Percentiles rank a stretch among this genome's conserved stretches.
Conservation (phyloP, 148 eudicot species). For the Rhododendron molle region DNA sequence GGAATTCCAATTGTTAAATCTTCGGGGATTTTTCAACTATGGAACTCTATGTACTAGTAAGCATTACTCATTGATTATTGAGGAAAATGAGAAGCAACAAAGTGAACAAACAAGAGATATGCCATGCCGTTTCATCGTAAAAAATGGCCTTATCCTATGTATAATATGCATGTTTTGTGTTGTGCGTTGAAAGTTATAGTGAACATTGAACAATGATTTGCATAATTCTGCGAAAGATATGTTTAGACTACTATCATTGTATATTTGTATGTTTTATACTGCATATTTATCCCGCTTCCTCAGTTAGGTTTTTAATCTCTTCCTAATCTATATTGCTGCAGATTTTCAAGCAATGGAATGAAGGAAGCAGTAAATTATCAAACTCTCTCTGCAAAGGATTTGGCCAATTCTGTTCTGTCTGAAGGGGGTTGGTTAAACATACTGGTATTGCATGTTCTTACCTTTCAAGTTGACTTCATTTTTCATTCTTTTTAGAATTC, state of each 20-base stretch:
- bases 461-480: conserved; percentile 1
- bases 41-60: not conserved
- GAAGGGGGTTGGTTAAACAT: conserved; percentile 83
- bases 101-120: not conserved
- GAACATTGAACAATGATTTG: not conserved
- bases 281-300: not conserved
- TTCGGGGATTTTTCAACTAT: not conserved
- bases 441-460: conserved; percentile 51
- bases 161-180: not conserved
- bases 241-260: not conserved
- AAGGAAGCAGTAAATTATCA: conserved; percentile 62
- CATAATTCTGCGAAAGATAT: not conserved
- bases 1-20: not conserved
- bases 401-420: conserved; percentile 73
- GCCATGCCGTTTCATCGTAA: not conserved
- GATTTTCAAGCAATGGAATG: conserved; percentile 30
- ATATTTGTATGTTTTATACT: not conserved
- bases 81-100: not conserved
- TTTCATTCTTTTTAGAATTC: not conserved
- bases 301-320: not conserved
- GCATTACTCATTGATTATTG: not conserved
- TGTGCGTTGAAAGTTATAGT: not conserved
- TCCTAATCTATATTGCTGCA: not conserved
- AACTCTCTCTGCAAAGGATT: conserved; percentile 67
- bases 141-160: not conserved